These are phyloP conservation scores for Acidiella bohemica DNA, from an alignment of 495 filamentous ascomycete genomes.

Conservation along the genomic window DNA sequence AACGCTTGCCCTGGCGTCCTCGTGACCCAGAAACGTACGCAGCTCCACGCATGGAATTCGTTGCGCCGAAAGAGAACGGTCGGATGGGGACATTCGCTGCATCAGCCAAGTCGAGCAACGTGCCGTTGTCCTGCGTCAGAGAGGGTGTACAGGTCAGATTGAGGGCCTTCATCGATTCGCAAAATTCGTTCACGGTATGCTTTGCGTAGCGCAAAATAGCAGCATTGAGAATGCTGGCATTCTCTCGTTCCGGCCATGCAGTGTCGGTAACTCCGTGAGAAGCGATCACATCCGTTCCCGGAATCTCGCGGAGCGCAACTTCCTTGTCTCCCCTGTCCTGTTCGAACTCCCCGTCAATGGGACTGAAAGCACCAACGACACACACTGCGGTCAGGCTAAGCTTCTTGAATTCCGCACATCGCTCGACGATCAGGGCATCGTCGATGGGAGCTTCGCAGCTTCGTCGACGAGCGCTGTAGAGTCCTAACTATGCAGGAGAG, in stretches of 20 bases:
- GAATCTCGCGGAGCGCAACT: constrained; percentile 33
- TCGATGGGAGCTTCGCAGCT: constrained; percentile 35
- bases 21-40: constrained; percentile 28
- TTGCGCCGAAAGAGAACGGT: constrained; percentile 40
- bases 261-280: constrained; percentile 36
- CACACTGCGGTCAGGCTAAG: constrained; percentile 39
- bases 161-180: constrained; percentile 31
- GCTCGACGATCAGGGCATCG: constrained; percentile 31
- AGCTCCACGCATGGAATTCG: constrained; percentile 40
- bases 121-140: constrained; percentile 42
- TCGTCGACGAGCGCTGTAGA: too few species aligned
- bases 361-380: constrained; percentile 44
- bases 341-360: constrained; percentile 37
- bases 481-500: too few species aligned
- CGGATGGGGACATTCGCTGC: constrained; percentile 37
- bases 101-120: constrained; percentile 31
- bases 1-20: constrained; percentile 17
- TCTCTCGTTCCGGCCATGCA: constrained; percentile 40
- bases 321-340: constrained; percentile 38
- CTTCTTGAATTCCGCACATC: constrained; percentile 32
- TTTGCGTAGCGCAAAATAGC: constrained; percentile 34
- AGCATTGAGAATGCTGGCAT: constrained; percentile 41
- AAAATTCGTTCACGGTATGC: constrained; percentile 33
- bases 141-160: constrained; percentile 35
- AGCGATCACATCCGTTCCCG: constrained; percentile 34